phyloP scores from a whole-genome alignment of 2,329 filamentous ascomycete genomes.

The Ilyonectria destructans region DNA sequence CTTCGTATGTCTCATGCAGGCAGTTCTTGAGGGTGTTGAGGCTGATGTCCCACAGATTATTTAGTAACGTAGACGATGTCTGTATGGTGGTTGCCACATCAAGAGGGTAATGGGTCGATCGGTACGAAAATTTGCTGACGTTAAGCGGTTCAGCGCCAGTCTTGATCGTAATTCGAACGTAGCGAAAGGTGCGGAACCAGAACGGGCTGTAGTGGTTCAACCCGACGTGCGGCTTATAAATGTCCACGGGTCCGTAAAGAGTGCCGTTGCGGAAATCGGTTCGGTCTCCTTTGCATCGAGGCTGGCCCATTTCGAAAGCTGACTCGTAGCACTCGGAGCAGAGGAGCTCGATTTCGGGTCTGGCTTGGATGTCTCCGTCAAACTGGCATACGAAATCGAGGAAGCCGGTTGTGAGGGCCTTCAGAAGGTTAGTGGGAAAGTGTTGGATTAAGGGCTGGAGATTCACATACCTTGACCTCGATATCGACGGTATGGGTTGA shows the following conservation, averaged over 20 bases:
- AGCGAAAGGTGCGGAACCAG: slow-evolving; percentile 29
- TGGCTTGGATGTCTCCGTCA: not conserved
- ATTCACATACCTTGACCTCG: slow-evolving; percentile 20
- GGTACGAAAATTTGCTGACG: slow-evolving; percentile 17
- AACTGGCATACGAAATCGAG: slow-evolving; percentile 18
- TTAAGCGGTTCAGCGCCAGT: slow-evolving; percentile 4
- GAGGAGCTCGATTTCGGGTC: slow-evolving; percentile 4
- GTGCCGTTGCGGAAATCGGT: slow-evolving; percentile 17
- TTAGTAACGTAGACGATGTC: slow-evolving; percentile 16
- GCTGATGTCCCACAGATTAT: slow-evolving; percentile 22
- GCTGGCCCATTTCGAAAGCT: slow-evolving; percentile 15
- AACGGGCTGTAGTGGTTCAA: slow-evolving; percentile 27
- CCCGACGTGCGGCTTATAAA: not conserved
- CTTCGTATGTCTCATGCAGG: slow-evolving; percentile 28
- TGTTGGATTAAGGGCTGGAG: not conserved
- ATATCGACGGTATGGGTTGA: slow-evolving; percentile 21
- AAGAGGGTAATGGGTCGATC: slow-evolving; percentile 26
- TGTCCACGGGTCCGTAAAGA: slow-evolving; percentile 21
- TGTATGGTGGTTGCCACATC: slow-evolving; percentile 8
- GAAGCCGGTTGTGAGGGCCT: slow-evolving; percentile 21
- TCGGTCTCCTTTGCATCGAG: slow-evolving; percentile 19
- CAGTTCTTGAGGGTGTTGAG: slow-evolving; percentile 28
- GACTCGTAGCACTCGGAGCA: slow-evolving; percentile 28
- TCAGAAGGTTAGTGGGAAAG: not conserved
- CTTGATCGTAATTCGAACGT: slow-evolving; percentile 14